Conservation (phyloP, 805 yeast species). For the Wickerhamiella lipophila region DNA sequence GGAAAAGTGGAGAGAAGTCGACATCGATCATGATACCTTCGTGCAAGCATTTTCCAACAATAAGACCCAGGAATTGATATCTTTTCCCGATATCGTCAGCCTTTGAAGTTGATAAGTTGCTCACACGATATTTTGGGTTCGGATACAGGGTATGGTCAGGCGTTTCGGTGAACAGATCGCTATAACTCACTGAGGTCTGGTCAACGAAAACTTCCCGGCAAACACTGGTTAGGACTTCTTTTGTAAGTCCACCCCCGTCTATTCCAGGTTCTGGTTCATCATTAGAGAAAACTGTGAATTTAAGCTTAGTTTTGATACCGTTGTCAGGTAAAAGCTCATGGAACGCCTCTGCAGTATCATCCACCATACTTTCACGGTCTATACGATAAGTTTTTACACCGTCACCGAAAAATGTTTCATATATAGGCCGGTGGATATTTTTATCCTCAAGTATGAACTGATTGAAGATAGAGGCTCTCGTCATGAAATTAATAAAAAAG, state of each 20-base stretch:
- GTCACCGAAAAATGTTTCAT: not conserved
- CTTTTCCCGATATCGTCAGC: slow-evolving; percentile 7
- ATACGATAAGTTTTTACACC: slow-evolving; percentile 23
- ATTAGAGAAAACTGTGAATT: slow-evolving; percentile 57
- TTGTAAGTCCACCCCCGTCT: slow-evolving; percentile 94
- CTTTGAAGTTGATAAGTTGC: not conserved
- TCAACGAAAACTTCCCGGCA: slow-evolving; percentile 51
- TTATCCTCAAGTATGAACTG: slow-evolving; percentile 46
- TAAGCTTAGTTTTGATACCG: slow-evolving; percentile 43
- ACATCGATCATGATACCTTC: slow-evolving; percentile 72
- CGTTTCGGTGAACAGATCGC: slow-evolving; percentile 34
- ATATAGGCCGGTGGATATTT: slow-evolving; percentile 12
- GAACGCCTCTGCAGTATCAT: slow-evolving; percentile 59
- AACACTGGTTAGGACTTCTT: slow-evolving; percentile 71
- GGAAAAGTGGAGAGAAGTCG: slow-evolving; percentile 73
- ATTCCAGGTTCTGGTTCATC: slow-evolving; percentile 76
- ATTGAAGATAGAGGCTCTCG: slow-evolving; percentile 63
- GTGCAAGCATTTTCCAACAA: slow-evolving; percentile 80
- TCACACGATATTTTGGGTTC: slow-evolving; percentile 32
- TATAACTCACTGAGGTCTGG: slow-evolving; percentile 23
- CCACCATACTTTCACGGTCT: slow-evolving; percentile 55
- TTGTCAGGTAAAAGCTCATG: slow-evolving; percentile 36
- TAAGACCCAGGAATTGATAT: slow-evolving; percentile 58
- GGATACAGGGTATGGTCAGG: slow-evolving; percentile 60
- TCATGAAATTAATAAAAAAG: slow-evolving; percentile 63